Evolutionary conservation across 768 basidiomycete genomes (phyloP), one percentile per base, ranked within the genome.

Genomic region (Russula vinacea): DNA sequence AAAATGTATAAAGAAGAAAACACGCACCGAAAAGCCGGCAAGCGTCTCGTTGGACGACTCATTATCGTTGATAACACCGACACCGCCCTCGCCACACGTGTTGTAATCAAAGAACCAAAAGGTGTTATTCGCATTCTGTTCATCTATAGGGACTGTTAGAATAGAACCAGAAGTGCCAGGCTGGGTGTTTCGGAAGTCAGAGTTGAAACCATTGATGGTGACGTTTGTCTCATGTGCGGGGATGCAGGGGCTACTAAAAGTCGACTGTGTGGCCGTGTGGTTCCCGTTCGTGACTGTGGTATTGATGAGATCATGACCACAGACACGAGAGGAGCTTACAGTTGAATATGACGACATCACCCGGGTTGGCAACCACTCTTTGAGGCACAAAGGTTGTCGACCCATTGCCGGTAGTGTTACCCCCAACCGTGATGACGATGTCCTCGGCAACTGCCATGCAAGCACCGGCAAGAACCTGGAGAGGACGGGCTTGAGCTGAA

Each of bases 21-120:
- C 13, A 72, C 78, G 52, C 67, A 81, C 82, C 71, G 74, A 72
- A 68, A 85, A 84, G 24, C 75, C 78, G 29, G 70, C 75, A 26
- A 77, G 65, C 42, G 76, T 77, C 70, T 72, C 72, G 9, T 68
- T 72, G 29, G 75, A 75, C 52, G 75, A 78, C 47, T 75, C 75
- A 65, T 85, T 83, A 62, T 77, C 68, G 68, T 87, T 87, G 68
- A 87, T 83, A 11, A 74, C 85, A 45, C 85, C 86, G 50, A 87
- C 85, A 37, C 83, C 85, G 56, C 84, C 86, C 56, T 76, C 65
- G 3, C 75, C 78, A 71, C 86, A 87, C 8, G 80, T 80, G 66
- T 78, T 79, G 64, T 67, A 70, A 74, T 87, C 86, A 71, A 75
- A 87, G 72, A 84, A 87, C 84, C 84, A 87, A 54, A 84, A 76